Evolutionary conservation across 306 rosid species (phyloP).

Genomic region (Alnus glutinosa): DNA sequence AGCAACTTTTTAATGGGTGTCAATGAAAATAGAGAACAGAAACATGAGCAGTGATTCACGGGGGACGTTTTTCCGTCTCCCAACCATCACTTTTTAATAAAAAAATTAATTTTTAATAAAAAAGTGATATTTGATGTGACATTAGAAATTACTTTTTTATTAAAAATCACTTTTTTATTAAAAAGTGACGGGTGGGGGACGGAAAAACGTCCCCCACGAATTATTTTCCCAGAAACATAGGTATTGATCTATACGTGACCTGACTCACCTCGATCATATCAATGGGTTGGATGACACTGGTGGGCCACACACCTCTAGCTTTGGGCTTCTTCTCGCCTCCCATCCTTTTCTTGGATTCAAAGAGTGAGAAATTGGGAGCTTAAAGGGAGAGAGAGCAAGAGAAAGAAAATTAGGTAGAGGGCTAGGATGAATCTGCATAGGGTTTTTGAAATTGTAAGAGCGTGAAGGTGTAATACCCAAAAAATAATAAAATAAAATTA

Average conservation of each 20-base stretch:
- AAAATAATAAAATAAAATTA: too few species aligned
- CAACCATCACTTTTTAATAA: too few species aligned
- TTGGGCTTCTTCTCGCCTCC: slow-evolving; percentile 84
- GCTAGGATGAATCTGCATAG: too few species aligned
- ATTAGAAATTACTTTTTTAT: too few species aligned
- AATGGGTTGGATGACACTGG: slow-evolving; percentile 88
- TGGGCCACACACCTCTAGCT: slow-evolving; percentile 69
- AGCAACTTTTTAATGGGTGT: not conserved
- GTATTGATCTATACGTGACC: not conserved
- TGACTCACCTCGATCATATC: slow-evolving; percentile 91
- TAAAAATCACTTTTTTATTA: too few species aligned
- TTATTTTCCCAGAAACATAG: not conserved
- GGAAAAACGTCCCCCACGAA: too few species aligned
- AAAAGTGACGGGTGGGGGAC: too few species aligned
- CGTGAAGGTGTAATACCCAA: too few species aligned
- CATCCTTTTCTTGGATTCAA: slow-evolving; percentile 42
- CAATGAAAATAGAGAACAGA: not conserved
- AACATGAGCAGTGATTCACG: not conserved
- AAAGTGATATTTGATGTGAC: too few species aligned
- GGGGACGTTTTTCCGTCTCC: too few species aligned
- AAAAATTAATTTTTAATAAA: too few species aligned
- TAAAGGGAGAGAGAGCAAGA: slow-evolving; percentile 34
- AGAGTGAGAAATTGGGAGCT: slow-evolving; percentile 12
- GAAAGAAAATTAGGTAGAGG: not conserved
- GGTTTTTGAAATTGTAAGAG: too few species aligned